Evolutionary conservation across 73 alveolate species (phyloP).

Genomic region (Stentor coeruleus): DNA sequence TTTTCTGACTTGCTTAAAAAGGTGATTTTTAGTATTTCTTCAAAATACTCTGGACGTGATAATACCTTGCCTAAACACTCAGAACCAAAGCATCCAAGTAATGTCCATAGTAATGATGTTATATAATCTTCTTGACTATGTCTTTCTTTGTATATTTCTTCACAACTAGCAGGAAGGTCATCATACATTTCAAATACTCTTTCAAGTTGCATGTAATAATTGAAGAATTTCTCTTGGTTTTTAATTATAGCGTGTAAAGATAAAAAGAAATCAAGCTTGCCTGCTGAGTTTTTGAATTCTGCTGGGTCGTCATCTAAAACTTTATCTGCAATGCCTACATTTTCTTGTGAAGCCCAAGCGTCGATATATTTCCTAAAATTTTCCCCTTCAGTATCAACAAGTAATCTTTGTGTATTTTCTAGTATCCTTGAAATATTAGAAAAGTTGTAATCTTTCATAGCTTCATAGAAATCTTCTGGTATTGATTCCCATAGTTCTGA

Average conservation of each 20-base stretch:
- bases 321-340: not conserved
- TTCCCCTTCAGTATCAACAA: not conserved
- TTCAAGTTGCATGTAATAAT: not conserved
- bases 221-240: not conserved
- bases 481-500: not conserved
- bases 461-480: slow-evolving; percentile 13
- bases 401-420: not conserved
- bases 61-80: not conserved
- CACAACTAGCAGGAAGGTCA: slow-evolving; percentile 24
- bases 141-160: slow-evolving; percentile 14
- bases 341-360: not conserved
- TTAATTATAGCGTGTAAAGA: not conserved
- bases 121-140: not conserved
- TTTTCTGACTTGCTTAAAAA: slow-evolving; percentile 9
- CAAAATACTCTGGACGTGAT: not conserved
- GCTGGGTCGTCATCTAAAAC: not conserved
- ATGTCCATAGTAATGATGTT: slow-evolving; percentile 9
- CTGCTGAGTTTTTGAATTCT: slow-evolving; percentile 21
- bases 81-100: slow-evolving; percentile 17
- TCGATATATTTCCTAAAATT: not conserved
- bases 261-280: not conserved
- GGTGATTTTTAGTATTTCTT: not conserved
- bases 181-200: not conserved
- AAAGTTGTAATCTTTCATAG: not conserved
- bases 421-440: not conserved